Evolutionary conservation across 176 grass and related monocot genomes (phyloP), one percentile per base, ranked within the genome.

Genomic region (Typha latifolia): DNA sequence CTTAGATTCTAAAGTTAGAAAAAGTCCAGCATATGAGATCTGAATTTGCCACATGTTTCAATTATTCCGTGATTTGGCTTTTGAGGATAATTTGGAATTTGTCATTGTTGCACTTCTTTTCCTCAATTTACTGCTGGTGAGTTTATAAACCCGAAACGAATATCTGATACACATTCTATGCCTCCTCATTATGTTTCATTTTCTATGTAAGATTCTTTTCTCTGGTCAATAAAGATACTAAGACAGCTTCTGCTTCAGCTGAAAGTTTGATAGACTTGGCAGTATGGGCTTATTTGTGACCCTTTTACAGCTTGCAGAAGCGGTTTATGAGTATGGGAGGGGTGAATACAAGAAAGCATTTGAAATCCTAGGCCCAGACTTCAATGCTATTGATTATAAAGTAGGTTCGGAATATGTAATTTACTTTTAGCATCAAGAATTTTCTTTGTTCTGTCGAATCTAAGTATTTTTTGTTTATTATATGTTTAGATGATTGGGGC

Each of bases 401-500:
- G 88, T 91, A 84, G 49, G 70, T 74, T 18, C 16, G 66, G 18
- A n/a, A 19, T 21, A 11, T 16, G 9, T 21, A 21, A 59, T 59
- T 12, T 59, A 59, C 16, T 59, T 59, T 59, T 21, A 59, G 16
- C 3, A 3, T 59, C 24, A 72, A 10, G 24, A 49, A 66, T 12
- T 49, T 63, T 14, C 12, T 71, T 49, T 1, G 3, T 62, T 62
- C 64, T 49, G 8, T 11, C 8, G 14, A 4, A 47, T 51, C 68
- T 77, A 21, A 83, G 12, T 34, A 69, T 66, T 18, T 61, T 70
- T 16, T 14, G 61, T 13, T 14, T 48, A 62, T 66, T 18, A 23
- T 26, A 71, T 59, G 67, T 77, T 63, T 50, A 91, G 88, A 91
- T 91, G 74, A 91, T 91, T 66, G 88, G 88, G 48, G 88, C 88